phyloP scores from a whole-genome alignment of 495 filamentous ascomycete species.

The Pyrenula aspistea region DNA sequence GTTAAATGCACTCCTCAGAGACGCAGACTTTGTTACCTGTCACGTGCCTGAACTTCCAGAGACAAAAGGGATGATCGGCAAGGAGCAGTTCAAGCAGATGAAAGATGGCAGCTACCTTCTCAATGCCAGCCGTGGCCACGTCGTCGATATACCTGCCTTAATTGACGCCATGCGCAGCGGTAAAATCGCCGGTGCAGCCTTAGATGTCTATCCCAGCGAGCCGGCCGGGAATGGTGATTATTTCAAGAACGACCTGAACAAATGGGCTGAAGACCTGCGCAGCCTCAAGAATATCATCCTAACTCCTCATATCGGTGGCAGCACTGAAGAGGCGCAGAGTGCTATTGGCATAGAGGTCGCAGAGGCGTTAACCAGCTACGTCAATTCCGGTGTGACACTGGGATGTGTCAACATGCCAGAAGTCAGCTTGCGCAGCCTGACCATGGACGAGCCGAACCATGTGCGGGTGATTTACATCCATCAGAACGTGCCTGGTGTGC shows the following conservation, averaged over 20 bases:
- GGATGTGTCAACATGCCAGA: conserved; percentile 96
- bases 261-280: conserved; percentile 77
- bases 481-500: conserved; percentile 85
- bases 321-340: conserved; percentile 94
- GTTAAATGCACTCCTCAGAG: conserved; percentile 60
- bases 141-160: conserved; percentile 88
- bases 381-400: conserved; percentile 80
- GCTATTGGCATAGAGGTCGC: conserved; percentile 92
- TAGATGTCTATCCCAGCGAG: conserved; percentile 94
- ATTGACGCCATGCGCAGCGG: conserved; percentile 79
- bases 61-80: conserved; percentile 80
- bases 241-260: conserved; percentile 76
- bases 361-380: conserved; percentile 77
- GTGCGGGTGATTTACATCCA: conserved; percentile 94
- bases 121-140: conserved; percentile 87
- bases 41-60: conserved; percentile 92
- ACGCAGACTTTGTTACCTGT: conserved; percentile 82
- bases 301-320: conserved; percentile 92
- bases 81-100: conserved; percentile 72
- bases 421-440: conserved; percentile 74
- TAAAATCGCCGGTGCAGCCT: conserved; percentile 83
- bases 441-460: conserved; percentile 75
- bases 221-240: conserved; percentile 90
- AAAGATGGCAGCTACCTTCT: conserved; percentile 86
- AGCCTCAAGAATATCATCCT: conserved; percentile 85